Conservation (phyloP, 2,329 filamentous ascomycete species). For the Cephalotrichum gorgonifer region DNA sequence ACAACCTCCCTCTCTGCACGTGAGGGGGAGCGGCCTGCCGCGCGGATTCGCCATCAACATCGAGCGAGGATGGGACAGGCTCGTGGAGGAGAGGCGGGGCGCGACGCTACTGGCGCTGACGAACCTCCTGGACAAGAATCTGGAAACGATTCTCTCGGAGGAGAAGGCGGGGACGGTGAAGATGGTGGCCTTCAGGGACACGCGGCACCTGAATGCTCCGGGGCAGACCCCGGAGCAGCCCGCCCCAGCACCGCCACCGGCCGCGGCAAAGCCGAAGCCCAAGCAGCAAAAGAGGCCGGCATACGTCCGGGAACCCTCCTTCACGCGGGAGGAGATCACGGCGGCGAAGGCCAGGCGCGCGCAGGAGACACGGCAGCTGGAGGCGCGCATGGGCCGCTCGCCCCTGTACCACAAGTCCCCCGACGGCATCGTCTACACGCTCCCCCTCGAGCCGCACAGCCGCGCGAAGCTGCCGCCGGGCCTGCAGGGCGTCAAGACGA, state of each 20-base stretch:
- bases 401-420: constrained; percentile 56
- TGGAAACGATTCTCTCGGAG: constrained; percentile 60
- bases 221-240: neutral
- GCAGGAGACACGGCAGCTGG: constrained; percentile 60
- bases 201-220: constrained; percentile 29
- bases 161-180: constrained; percentile 65
- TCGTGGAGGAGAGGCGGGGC: constrained; percentile 44
- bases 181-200: constrained; percentile 51
- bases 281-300: neutral
- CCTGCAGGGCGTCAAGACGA: constrained; percentile 50
- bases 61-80: constrained; percentile 59
- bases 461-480: constrained; percentile 47
- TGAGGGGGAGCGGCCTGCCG: constrained; percentile 60
- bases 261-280: neutral
- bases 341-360: constrained; percentile 54
- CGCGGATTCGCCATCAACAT: constrained; percentile 67
- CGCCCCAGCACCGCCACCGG: neutral
- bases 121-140: constrained; percentile 60
- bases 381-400: constrained; percentile 61
- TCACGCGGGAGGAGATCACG: constrained; percentile 47
- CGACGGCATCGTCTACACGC: constrained; percentile 59
- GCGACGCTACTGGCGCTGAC: constrained; percentile 55
- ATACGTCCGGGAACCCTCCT: constrained; percentile 35
- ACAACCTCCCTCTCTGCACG: constrained; percentile 45
- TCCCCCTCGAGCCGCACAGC: constrained; percentile 59